Evolutionary conservation across 1,284 basidiomycete genomes (phyloP).

Genomic region (Cryptococcus floricola): DNA sequence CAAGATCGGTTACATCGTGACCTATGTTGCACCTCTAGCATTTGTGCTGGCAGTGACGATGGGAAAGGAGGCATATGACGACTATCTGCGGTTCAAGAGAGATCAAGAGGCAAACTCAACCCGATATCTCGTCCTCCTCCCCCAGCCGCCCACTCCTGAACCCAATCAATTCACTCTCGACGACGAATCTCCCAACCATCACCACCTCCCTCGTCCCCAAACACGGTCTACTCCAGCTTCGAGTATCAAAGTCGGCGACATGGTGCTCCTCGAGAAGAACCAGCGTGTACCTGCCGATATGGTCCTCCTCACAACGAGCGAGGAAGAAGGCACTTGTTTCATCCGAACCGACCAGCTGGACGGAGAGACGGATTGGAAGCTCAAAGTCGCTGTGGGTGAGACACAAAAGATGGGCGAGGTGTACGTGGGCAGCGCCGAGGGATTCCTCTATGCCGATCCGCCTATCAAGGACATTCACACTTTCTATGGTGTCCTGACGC

Average conservation of each 20-base stretch:
- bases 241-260: conserved; percentile 82
- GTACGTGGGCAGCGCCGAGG: conserved; percentile 69
- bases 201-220: conserved; percentile 27
- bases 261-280: conserved; percentile 92
- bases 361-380: conserved; percentile 99
- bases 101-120: conserved; percentile 94
- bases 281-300: conserved; percentile 95
- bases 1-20: conserved; percentile 94
- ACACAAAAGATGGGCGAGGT: conserved; percentile 72
- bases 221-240: conserved; percentile 77
- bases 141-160: conserved; percentile 43
- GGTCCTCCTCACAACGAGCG: conserved; percentile 81
- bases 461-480: conserved; percentile 96
- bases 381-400: conserved; percentile 79
- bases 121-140: conserved; percentile 76
- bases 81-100: conserved; percentile 86
- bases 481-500: conserved; percentile 87
- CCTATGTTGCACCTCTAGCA: conserved; percentile 92
- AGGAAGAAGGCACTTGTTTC: conserved; percentile 81
- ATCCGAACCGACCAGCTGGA: conserved; percentile 97
- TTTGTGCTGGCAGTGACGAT: conserved; percentile 94
- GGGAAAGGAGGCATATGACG: conserved; percentile 98
- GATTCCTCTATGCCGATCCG: conserved; percentile 83
- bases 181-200: conserved; percentile 11
- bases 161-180: conserved; percentile 33